phyloP scores from a whole-genome alignment of 116 monocot species.

The Trichopus zeylanicus region DNA sequence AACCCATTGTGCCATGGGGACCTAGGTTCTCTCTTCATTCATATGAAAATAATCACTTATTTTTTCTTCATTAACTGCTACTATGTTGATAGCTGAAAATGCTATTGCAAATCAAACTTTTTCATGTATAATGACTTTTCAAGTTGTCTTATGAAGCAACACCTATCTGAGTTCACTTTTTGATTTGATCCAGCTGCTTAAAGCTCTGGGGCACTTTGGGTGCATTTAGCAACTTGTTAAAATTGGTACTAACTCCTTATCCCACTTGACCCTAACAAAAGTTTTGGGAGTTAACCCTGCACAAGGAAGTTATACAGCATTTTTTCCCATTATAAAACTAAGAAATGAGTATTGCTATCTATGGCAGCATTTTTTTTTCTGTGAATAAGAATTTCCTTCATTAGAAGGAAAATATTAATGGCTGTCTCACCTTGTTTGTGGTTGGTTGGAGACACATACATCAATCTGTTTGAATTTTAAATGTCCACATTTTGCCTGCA shows the following conservation, averaged over 20 bases:
- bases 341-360: too few relatives aligned
- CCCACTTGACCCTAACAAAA: too few relatives aligned
- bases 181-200: not conserved
- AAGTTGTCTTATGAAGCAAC: too few relatives aligned
- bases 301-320: not conserved
- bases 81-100: not conserved
- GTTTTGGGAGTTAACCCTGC: too few relatives aligned
- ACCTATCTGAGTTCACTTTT: too few relatives aligned
- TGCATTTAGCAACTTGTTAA: not conserved
- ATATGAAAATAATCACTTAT: not conserved
- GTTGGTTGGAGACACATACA: not conserved
- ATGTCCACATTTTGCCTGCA: constrained; percentile 23
- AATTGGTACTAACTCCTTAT: not conserved
- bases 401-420: not conserved
- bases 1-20: constrained; percentile 84
- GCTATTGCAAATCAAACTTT: too few relatives aligned
- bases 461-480: not conserved
- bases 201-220: not conserved
- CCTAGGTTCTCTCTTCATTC: constrained; percentile 49
- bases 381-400: too few relatives aligned
- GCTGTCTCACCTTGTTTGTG: not conserved
- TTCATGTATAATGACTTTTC: too few relatives aligned
- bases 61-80: not conserved
- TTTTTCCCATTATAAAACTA: not conserved
- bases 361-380: not conserved